Base-by-base conservation (phyloP, 1,284 basidiomycete species). In the Pascua guehoae region DNA sequence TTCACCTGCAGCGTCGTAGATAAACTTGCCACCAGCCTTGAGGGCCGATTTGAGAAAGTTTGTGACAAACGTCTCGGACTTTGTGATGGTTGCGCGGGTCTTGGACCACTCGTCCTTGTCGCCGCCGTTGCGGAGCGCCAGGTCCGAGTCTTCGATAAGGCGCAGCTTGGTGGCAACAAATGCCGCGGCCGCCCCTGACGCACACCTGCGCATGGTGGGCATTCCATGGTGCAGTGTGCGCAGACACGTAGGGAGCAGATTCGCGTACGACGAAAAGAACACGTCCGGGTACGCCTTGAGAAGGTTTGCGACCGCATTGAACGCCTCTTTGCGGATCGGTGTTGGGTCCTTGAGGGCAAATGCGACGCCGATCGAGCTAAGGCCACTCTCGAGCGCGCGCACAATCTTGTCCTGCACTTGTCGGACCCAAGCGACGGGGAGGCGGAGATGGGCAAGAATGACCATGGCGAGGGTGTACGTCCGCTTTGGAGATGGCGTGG, bases 401-500 rank as follows among this genome's bases (percentile, higher is more conserved):
- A 67, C 61, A 17, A 79, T 64, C 60, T 73, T 73, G 17, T 70
- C 66, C 52, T 70, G 66, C 51, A 70, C 48, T 0, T 69, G 71
- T 8, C 53, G 47, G 8, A 76, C 58, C 52, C 58, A 64, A 2
- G 61, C 48, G 4, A 59, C 46, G 0, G 75, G 72, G 4, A 78
- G 59, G 2, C 61, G 62, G 46, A 77, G 60, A 16, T 70, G 65
- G 1, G 70, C 62, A 18, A 79, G 56, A 2, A 74, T 58, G 39
- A 69, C 53, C 56, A 78, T 68, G 9, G 75, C 66, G 12, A 71
- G 64, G n/a, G 65, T 67, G 56, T 76, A 76, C 2, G 76, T 74
- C n/a, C 72, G 66, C 59, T 77, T 78, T 2, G 75, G 70, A 42
- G 69, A 74, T 2, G 75, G 73, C 1, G 72, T 76, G 7, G 70